Evolutionary conservation across 2,329 filamentous ascomycete species (phyloP), one percentile per base, ranked within the genome.

Genomic region (Nemania sp.): DNA sequence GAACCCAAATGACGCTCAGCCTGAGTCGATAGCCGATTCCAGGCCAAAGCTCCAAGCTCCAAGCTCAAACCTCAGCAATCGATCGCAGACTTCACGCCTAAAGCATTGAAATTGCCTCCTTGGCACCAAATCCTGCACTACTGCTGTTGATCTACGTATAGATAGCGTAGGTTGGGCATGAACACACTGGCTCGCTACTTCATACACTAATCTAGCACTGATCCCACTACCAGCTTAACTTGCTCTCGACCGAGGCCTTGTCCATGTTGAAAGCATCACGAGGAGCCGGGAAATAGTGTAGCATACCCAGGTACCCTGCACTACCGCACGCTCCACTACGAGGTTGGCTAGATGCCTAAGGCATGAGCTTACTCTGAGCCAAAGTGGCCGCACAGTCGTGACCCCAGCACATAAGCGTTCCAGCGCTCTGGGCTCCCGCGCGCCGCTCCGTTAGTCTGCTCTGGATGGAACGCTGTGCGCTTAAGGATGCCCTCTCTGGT

Each of bases 401-500:
- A 60, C 56, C 39, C 40, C 40, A 44, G 46, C 24, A 42, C 45
- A 48, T 43, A 51, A 49, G 41, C 34, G 61, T 62, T 59, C 64
- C 63, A 60, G 56, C 43, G 45, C 60, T 49, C 52, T 60, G 64
- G 61, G 61, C 61, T 57, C 61, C 61, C 60, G 61, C 63, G 59
- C 56, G 63, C 63, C 63, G 63, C 64, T 61, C 63, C 42, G 57
- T 56, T 55, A 39, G 54, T 56, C 62, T 49, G 37, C 52, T 49
- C 26, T 37, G 34, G 23, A 55, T 56, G 56, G 39, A 44, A 61
- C 64, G 56, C 57, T 61, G 49, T 55, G 52, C 62, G 64, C 61
- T 63, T 64, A 63, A 59, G 45, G 58, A 61, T 64, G 49, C 62
- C 64, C n/a, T 41, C 49, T 66, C 62, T 58, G 14, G 61, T 60